Conservation (phyloP, 1,284 basidiomycete species). For the Pisolithus thermaeus region DNA sequence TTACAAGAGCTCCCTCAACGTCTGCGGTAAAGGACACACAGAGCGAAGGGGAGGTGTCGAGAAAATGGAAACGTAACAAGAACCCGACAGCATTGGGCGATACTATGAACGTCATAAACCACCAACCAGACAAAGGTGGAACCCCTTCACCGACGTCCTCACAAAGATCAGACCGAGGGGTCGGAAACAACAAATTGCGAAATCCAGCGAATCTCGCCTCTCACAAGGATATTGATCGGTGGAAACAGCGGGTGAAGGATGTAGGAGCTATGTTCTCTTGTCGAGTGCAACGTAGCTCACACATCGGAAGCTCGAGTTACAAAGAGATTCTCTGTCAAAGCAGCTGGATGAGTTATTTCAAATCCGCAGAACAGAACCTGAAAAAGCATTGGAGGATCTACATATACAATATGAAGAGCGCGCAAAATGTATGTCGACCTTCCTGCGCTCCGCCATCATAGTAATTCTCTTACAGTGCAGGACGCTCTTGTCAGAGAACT, state of each 20-base stretch:
- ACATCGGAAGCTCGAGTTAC: constrained; percentile 34
- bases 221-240: constrained; percentile 24
- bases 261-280: constrained; percentile 9
- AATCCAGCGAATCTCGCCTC: constrained; percentile 10
- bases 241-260: constrained; percentile 26
- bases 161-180: background rate
- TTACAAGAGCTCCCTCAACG: constrained; percentile 8
- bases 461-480: constrained; percentile 39
- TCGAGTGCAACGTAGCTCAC: background rate
- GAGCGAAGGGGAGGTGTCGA: constrained; percentile 10
- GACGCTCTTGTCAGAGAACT: constrained; percentile 53
- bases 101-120: constrained; percentile 15
- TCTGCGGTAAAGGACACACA: constrained; percentile 10
- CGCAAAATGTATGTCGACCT: constrained; percentile 39
- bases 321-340: constrained; percentile 42
- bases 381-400: constrained; percentile 44
- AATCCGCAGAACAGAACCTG: constrained; percentile 57
- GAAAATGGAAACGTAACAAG: constrained; percentile 9
- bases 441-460: background rate
- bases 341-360: constrained; percentile 54
- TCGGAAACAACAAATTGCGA: constrained; percentile 11
- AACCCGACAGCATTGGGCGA: constrained; percentile 8
- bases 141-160: constrained; percentile 2
- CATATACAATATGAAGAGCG: constrained; percentile 45
- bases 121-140: constrained; percentile 1